phyloP scores from a whole-genome alignment of 2,329 filamentous ascomycete genomes.

The Pseudogymnoascus sp. region DNA sequence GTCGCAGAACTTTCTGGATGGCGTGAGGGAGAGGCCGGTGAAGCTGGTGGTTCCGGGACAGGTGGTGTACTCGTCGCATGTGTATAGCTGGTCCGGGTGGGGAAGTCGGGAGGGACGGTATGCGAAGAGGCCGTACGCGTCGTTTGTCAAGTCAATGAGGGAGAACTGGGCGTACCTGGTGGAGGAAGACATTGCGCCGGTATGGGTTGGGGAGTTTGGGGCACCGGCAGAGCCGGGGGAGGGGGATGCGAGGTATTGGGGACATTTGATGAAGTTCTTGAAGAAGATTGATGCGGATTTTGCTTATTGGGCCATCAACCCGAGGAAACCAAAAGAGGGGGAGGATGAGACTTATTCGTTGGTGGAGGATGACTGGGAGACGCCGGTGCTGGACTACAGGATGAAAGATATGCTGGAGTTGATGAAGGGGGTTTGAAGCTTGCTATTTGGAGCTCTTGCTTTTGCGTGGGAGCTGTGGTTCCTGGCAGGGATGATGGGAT shows the following conservation, averaged over 20 bases:
- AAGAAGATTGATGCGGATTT: conserved; percentile 54
- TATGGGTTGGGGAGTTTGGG: conserved; percentile 64
- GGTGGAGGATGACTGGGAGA: conserved; percentile 56
- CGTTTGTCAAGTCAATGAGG: conserved; percentile 56
- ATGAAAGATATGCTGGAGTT: conserved; percentile 54
- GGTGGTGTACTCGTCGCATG: conserved; percentile 61
- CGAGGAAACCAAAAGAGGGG: conserved; percentile 52
- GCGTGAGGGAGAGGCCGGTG: conserved; percentile 49
- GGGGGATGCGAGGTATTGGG: conserved; percentile 59
- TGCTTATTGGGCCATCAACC: conserved; percentile 65
- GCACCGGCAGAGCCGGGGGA: conserved; percentile 45
- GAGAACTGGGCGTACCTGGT: conserved; percentile 60
- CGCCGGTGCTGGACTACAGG: conserved; percentile 53
- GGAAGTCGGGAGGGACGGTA: conserved; percentile 53
- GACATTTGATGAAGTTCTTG: conserved; percentile 53
- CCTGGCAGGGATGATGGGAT: too few relatives aligned
- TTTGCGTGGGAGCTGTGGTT: background rate
- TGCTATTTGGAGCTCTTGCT: background rate
- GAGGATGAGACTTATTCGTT: conserved; percentile 53
- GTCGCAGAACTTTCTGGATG: conserved; percentile 57
- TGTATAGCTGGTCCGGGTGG: conserved; percentile 66
- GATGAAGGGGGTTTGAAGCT: conserved; percentile 28
- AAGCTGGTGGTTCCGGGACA: conserved; percentile 45
- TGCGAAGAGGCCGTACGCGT: conserved; percentile 50
- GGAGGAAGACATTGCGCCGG: conserved; percentile 47